Conservation (phyloP, 1,284 basidiomycete species). For the Coriolopsis trogii region DNA sequence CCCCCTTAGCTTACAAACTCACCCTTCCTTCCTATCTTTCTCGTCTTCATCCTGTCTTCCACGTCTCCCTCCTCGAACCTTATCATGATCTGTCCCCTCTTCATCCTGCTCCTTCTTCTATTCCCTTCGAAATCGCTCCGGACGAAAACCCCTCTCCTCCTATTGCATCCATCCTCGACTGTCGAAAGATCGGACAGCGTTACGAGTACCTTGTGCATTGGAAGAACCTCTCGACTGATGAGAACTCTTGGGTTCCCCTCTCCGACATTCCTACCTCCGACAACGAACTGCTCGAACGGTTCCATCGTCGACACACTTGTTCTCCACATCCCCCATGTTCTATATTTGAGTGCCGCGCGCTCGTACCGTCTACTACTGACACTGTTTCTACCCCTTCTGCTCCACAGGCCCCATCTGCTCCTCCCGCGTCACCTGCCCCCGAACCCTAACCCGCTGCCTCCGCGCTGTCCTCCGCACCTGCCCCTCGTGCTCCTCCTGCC, state of each 20-base stretch:
- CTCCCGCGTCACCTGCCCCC: too few relatives aligned
- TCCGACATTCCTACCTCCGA: constrained; percentile 38
- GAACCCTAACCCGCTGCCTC: too few relatives aligned
- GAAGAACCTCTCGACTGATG: constrained; percentile 22
- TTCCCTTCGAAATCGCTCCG: constrained; percentile 25
- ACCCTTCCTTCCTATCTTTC: constrained; percentile 37
- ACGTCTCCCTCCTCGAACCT: constrained; percentile 44
- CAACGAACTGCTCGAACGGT: too few relatives aligned
- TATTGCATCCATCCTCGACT: constrained; percentile 28
- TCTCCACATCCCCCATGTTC: too few relatives aligned
- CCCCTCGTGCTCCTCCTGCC: too few relatives aligned
- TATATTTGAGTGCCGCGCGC: too few relatives aligned
- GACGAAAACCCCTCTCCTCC: constrained; percentile 31
- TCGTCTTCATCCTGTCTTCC: constrained; percentile 43
- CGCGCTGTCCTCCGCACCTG: too few relatives aligned
- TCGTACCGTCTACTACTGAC: too few relatives aligned
- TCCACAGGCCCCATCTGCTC: too few relatives aligned
- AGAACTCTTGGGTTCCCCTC: constrained; percentile 36
- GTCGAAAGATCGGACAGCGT: constrained; percentile 33
- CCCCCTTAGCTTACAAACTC: constrained; percentile 32
- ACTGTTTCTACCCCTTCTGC: too few relatives aligned
- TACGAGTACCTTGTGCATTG: constrained; percentile 37
- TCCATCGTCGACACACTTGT: too few relatives aligned
- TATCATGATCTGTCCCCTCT: constrained; percentile 31
- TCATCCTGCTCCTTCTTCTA: constrained; percentile 24